Conservation (phyloP, 495 filamentous ascomycete genomes). For the Tuber indicum region DNA sequence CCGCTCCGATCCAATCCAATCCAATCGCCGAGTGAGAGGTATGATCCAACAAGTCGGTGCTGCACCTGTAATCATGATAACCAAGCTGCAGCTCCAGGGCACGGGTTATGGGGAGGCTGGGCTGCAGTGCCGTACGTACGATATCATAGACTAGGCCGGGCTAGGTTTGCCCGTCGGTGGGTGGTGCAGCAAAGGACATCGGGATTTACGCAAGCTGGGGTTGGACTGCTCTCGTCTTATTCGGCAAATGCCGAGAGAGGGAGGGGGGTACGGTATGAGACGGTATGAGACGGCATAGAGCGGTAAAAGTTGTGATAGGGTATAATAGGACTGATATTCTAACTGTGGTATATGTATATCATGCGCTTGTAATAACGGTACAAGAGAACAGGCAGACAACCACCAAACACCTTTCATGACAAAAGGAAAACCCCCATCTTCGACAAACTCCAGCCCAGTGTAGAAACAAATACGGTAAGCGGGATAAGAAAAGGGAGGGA, state of each 20-base stretch:
- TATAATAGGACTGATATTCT: neutral
- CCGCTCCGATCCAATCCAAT: neutral
- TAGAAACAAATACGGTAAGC: neutral
- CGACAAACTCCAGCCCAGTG: neutral
- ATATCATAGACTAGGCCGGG: neutral
- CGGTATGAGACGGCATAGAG: neutral
- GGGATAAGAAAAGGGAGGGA: neutral
- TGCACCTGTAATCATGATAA: neutral
- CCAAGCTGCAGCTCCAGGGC: neutral
- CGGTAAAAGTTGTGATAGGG: neutral
- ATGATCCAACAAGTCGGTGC: neutral
- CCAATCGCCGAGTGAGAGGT: neutral
- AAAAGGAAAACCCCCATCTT: neutral
- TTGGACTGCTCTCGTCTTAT: neutral
- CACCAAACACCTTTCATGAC: neutral
- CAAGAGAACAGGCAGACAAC: neutral
- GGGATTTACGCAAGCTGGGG: slow-evolving; percentile 2
- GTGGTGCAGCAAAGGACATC: neutral
- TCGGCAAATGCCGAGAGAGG: neutral
- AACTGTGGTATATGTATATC: neutral
- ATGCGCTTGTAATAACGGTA: neutral
- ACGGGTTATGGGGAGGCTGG: neutral
- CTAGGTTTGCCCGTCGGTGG: neutral
- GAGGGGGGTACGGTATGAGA: neutral
- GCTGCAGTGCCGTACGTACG: neutral